These are phyloP conservation scores for Peterozyma xylosa DNA, from an alignment of 805 yeast genomes.

Conservation along the genomic window DNA sequence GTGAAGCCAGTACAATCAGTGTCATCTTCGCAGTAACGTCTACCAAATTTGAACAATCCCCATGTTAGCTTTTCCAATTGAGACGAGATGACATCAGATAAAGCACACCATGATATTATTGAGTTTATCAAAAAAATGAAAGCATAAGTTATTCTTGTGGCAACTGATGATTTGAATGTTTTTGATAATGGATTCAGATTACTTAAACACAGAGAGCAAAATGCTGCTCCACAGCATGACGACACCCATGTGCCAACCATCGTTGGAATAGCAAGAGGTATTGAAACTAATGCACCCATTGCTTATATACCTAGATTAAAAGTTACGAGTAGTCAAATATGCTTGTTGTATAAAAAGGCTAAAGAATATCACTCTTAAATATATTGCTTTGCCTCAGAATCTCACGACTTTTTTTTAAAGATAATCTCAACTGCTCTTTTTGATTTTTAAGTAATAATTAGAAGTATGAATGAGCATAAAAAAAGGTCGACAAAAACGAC, in stretches of 20 bases:
- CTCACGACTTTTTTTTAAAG: background rate
- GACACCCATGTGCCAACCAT: constrained; percentile 56
- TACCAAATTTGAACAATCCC: constrained; percentile 55
- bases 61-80: constrained; percentile 66
- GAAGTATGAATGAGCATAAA: too few relatives aligned
- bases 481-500: too few relatives aligned
- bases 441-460: too few relatives aligned
- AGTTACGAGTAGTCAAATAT: too few relatives aligned
- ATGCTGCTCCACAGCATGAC: constrained; percentile 76
- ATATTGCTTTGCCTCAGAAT: too few relatives aligned
- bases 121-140: constrained; percentile 69
- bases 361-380: background rate
- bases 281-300: constrained; percentile 66
- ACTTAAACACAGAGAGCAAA: constrained; percentile 54
- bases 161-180: constrained; percentile 57
- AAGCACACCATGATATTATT: constrained; percentile 84
- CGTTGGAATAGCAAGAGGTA: constrained; percentile 54
- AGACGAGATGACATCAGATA: constrained; percentile 70
- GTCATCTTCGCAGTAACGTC: constrained; percentile 60
- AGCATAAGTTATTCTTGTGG: constrained; percentile 87
- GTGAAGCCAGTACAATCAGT: constrained; percentile 84
- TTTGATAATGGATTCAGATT: constrained; percentile 29
- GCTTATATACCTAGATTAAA: background rate
- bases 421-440: background rate
- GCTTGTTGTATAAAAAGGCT: too few relatives aligned